Base-by-base conservation (phyloP, 2,329 filamentous ascomycete genomes). In the Pyricularia pennisetigena region DNA sequence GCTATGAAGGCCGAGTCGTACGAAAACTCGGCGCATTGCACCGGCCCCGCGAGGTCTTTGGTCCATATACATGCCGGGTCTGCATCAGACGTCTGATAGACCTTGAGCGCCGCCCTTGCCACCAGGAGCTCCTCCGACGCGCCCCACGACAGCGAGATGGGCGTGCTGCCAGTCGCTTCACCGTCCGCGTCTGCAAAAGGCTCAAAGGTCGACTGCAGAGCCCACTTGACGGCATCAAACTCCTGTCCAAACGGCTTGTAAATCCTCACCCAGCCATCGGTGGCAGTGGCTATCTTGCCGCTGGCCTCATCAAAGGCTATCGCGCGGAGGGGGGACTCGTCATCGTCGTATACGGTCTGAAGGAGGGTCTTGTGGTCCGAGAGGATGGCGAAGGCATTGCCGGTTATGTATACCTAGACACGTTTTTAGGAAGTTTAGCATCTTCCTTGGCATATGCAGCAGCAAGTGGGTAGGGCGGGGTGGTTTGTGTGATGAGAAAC, bases 341-440 rank as follows among this genome's bases (percentile, higher is more conserved):
- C 87, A 74, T 96, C 91, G 74, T 95, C 89, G 80, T 97, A 97
- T 72, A 97, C 90, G 4, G 94, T 97, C 78, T 99, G 95, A 41
- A 97, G 79, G 71, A 97, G 86, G 68, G 86, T 86, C 70, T 89
- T 84, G 67, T 91, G 86, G 66, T 88, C 90, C 75, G 87, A 86
- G 72, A 98, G 88, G 74, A 99, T 89, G 67, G 95, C 88, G 71
- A 98, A 87, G 70, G 92, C 92, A 78, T 90, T 91, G 74, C 94
- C 94, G 70, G 92, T 95, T 72, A 97, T 90, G 79, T 98, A 99
- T 67, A 88, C 87, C 92, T 96, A 74, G 35, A 30, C 57, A 12
- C 9, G 10, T 35, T 49, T 49, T 5, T 12, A 4, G 7, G 16
- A 16, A n/a, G 6, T n/a, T 49, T 49, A 49, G 41, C 41, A 49